Base-by-base conservation (phyloP, 148 eudicot species). In the Tetragonia tetragonoides region DNA sequence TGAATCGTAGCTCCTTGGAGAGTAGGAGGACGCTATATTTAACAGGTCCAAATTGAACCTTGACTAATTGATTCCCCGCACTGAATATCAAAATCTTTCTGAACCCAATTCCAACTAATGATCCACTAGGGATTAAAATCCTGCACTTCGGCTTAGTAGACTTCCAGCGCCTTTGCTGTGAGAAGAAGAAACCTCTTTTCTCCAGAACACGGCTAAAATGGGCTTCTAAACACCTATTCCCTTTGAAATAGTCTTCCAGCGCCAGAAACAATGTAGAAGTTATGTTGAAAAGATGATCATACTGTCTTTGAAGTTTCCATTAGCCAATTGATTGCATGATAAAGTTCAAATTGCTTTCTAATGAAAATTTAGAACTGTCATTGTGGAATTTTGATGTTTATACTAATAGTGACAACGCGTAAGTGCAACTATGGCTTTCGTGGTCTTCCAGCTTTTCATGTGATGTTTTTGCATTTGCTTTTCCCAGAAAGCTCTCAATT, bases 401-500 rank as follows among this genome's bases (percentile, higher is more conserved):
- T 62, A 77, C 17, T n/a, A 67, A 11, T 67, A 53, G 39, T 54
- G 18, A 34, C 61, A 46, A 8, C 28, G 6, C 38, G n/a, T 51
- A 3, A 46, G 24, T 60, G 80, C 34, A 34, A 15, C 38, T 40
- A 14, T 68, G 41, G 5, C 10, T 81, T 66, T 77, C 47, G 40
- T 65, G 69, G 63, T 68, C 66, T 56, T 39, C 40, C 66, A 51
- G 11, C 4, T 74, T 51, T 72, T 74, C 7, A 71, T 51, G 11
- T 59, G 7, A 47, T 60, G 65, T n/a, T 40, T 69, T 68, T 64
- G 44, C 66, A 39, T 78, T 62, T 71, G 0, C 38, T 60, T 60
- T 60, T 28, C 64, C n/a, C 91, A 94, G 97, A 91, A 89, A 76
- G 91, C 93, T 74, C 85, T 95, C 68, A 79, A 81, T 64, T 87